These are phyloP conservation scores for Diaporthe sp. DNA, from an alignment of 2,329 filamentous ascomycete species.

Conservation along the genomic window DNA sequence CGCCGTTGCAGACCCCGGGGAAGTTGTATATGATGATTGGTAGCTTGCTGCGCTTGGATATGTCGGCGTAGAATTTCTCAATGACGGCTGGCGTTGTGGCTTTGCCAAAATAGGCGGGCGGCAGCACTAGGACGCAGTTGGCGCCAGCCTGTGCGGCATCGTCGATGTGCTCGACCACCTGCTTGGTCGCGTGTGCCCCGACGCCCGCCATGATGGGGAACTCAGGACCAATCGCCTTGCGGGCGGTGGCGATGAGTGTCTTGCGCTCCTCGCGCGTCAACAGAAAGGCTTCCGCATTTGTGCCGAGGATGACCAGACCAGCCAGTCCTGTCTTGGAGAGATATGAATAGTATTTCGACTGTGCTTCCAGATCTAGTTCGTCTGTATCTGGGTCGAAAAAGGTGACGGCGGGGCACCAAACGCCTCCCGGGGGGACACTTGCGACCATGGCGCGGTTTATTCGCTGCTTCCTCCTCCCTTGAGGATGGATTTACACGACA, in stretches of 20 bases:
- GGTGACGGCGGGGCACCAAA: conserved; percentile 68
- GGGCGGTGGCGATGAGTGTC: conserved; percentile 64
- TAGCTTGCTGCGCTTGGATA: conserved; percentile 62
- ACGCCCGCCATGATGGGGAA: conserved; percentile 71
- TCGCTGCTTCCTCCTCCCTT: neutral
- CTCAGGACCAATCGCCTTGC: conserved; percentile 61
- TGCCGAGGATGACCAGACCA: conserved; percentile 67
- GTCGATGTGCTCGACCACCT: conserved; percentile 67
- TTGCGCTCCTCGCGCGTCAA: conserved; percentile 66
- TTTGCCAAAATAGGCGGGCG: conserved; percentile 73
- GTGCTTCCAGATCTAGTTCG: conserved; percentile 60
- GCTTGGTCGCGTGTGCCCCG: conserved; percentile 71
- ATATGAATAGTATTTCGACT: conserved; percentile 65
- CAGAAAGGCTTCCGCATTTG: conserved; percentile 69
- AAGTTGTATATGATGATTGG: conserved; percentile 75
- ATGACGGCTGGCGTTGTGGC: conserved; percentile 69
- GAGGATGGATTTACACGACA: neutral
- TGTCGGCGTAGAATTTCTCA: conserved; percentile 67
- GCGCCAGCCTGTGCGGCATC: conserved; percentile 72
- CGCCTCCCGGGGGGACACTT: conserved; percentile 51
- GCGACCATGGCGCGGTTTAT: neutral
- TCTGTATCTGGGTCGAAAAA: conserved; percentile 66
- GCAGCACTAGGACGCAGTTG: conserved; percentile 69
- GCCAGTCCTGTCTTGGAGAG: conserved; percentile 63
- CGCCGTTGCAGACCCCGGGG: conserved; percentile 73